Conservation (phyloP, 768 basidiomycete genomes). For the Hericium rajendrae region DNA sequence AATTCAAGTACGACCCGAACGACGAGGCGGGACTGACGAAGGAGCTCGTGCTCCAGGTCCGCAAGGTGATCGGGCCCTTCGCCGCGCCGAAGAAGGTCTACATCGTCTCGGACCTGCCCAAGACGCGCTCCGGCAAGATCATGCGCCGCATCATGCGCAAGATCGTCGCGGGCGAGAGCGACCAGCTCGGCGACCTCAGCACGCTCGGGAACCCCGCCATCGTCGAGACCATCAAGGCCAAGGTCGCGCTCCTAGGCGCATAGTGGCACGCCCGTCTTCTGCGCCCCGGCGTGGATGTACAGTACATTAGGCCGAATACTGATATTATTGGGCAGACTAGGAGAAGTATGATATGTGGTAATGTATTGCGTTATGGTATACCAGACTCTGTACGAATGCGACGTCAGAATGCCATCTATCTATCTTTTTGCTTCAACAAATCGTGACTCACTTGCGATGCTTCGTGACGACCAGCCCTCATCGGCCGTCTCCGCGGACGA, state of each 20-base stretch:
- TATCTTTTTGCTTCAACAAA: neutral
- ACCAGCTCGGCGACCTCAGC: slow-evolving; percentile 91
- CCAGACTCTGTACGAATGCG: neutral
- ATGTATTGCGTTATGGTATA: no score
- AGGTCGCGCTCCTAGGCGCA: slow-evolving; percentile 37
- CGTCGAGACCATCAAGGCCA: slow-evolving; percentile 78
- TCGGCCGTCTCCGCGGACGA: neutral
- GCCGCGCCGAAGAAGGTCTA: slow-evolving; percentile 92
- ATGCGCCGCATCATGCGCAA: slow-evolving; percentile 96
- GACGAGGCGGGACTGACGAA: slow-evolving; percentile 68
- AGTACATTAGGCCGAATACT: no score
- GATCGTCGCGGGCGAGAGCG: slow-evolving; percentile 89
- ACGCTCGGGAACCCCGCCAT: slow-evolving; percentile 85
- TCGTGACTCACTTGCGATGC: no score
- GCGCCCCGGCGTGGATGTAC: neutral
- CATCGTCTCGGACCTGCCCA: slow-evolving; percentile 78
- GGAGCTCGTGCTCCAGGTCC: slow-evolving; percentile 89
- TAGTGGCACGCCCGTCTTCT: neutral
- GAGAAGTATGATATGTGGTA: no score
- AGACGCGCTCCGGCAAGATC: slow-evolving; percentile 95
- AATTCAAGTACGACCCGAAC: slow-evolving; percentile 66
- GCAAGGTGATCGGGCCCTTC: slow-evolving; percentile 97
- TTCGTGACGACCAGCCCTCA: no score
- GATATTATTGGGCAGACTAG: no score
- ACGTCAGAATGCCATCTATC: neutral